These are phyloP conservation scores for Scedosporium boydii DNA, from an alignment of 2,329 filamentous ascomycete genomes.

Conservation along the genomic window DNA sequence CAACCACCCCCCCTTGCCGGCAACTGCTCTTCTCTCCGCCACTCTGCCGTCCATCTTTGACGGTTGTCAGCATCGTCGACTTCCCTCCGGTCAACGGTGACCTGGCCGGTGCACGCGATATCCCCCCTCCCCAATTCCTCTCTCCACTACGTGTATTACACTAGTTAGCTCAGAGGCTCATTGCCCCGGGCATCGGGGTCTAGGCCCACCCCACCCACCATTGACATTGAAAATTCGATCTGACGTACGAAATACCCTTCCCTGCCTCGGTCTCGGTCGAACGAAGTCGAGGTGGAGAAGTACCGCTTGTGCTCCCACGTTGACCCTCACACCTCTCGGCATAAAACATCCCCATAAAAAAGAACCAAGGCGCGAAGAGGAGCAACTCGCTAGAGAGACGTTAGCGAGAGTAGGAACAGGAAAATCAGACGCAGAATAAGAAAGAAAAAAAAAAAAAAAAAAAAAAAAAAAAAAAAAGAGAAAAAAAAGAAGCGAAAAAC, in stretches of 20 bases:
- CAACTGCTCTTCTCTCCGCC: not conserved
- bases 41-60: not conserved
- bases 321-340: not conserved
- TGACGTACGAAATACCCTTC: not conserved
- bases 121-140: not conserved
- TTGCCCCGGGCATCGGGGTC: not conserved
- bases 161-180: not conserved
- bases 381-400: not conserved
- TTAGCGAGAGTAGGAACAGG: not conserved
- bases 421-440: not conserved
- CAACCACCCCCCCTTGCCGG: not conserved
- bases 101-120: not conserved
- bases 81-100: not conserved
- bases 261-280: conserved; percentile 1
- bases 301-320: not conserved
- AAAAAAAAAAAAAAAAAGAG: not conserved
- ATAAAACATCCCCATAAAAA: not conserved
- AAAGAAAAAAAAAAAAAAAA: not conserved
- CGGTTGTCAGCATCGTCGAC: not conserved
- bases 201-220: not conserved
- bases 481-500: not conserved
- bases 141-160: not conserved
- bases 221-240: not conserved
- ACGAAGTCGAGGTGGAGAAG: not conserved
- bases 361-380: not conserved